Percentiles rank a stretch among this genome's conserved stretches.
phyloP scores from a whole-genome alignment of 2,329 filamentous ascomycete species.

The Cladosporium sp. region DNA sequence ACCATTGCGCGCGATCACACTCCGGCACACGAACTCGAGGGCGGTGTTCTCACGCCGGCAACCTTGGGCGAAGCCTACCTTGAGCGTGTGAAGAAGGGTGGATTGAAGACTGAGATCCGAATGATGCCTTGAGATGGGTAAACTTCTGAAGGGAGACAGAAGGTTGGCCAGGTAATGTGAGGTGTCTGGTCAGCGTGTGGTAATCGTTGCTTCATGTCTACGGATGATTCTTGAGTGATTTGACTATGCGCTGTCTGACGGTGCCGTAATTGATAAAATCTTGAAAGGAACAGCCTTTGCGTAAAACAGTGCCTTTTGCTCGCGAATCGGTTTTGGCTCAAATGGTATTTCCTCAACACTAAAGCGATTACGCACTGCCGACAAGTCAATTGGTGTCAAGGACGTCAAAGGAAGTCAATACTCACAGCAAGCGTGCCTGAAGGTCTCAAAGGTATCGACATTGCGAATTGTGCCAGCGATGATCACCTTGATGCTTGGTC shows the following conservation, averaged over 20 bases:
- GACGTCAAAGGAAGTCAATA: slow-evolving; percentile 12
- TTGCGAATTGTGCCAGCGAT: slow-evolving; percentile 69
- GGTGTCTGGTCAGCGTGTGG: too few species aligned
- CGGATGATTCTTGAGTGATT: too few species aligned
- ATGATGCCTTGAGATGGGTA: slow-evolving; percentile 23
- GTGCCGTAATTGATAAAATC: slow-evolving; percentile 20
- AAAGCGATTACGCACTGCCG: slow-evolving; percentile 28
- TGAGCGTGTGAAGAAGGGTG: slow-evolving; percentile 54
- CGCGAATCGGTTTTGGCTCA: slow-evolving; percentile 24
- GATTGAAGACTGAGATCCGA: slow-evolving; percentile 54
- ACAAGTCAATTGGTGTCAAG: neutral
- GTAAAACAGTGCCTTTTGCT: slow-evolving; percentile 32
- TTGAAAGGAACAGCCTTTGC: slow-evolving; percentile 30
- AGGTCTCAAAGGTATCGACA: slow-evolving; percentile 59
- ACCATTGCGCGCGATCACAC: slow-evolving; percentile 56
- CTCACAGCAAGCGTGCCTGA: slow-evolving; percentile 53
- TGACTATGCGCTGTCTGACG: neutral
- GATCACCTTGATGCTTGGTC: slow-evolving; percentile 52
- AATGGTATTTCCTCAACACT: slow-evolving; percentile 26
- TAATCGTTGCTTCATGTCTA: too few species aligned
- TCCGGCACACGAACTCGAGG: slow-evolving; percentile 48
- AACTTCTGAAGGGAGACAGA: too few species aligned
- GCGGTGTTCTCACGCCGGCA: slow-evolving; percentile 66
- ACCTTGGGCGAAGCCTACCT: slow-evolving; percentile 62
- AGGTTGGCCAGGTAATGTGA: too few species aligned